Base-by-base conservation (phyloP, 192 early-diverging fungal species). In the Rhizophlyctis rosea region DNA sequence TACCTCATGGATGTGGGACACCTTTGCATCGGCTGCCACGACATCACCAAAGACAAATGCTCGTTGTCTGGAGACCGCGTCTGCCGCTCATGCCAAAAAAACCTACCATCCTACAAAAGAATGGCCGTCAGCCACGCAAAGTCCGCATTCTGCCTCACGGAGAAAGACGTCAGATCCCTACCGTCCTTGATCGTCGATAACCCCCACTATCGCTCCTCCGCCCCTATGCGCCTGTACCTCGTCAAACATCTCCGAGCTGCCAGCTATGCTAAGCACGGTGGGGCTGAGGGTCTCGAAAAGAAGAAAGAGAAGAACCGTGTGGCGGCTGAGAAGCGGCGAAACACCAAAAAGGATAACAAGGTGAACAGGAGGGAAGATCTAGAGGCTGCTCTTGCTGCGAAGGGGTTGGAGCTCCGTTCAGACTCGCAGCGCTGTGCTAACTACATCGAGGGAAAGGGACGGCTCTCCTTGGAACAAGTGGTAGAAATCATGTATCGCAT, bases 171-270 rank as follows among this genome's bases (percentile, higher is more conserved):
- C 4, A 33, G 11, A 32, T 25, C 9, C 29, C 33, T 57, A 28
- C 55, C 55, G 14, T 33, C 11, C 32, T 13, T 57, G 4, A 13
- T 28, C 14, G 28, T 16, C 9, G 29, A 28, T 14, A 57, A 57
- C 31, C 55, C 55, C 14, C 55, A 57, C 31, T 57, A 57, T 33
- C 24, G 55, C 14, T 14, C 4, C 24, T 25, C 55, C 9, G 18
- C 55, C 29, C 27, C 55, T 9, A 57, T 57, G 55, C n/a, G n/a
- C n/a, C 44, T 47, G 11, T 47, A 47, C 44, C 11, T 13, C 44
- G 11, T 9, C 11, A n/a, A 47, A 47, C 44, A n/a, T n/a, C 11
- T 47, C 44, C 44, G n/a, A 47, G 11, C n/a, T 57, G 34, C 55
- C 55, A 24, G 44, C n/a, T n/a, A 13, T 9, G 44, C 44, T 13